Conservation (phyloP, 768 basidiomycete genomes). For the Hericium coralloides region DNA sequence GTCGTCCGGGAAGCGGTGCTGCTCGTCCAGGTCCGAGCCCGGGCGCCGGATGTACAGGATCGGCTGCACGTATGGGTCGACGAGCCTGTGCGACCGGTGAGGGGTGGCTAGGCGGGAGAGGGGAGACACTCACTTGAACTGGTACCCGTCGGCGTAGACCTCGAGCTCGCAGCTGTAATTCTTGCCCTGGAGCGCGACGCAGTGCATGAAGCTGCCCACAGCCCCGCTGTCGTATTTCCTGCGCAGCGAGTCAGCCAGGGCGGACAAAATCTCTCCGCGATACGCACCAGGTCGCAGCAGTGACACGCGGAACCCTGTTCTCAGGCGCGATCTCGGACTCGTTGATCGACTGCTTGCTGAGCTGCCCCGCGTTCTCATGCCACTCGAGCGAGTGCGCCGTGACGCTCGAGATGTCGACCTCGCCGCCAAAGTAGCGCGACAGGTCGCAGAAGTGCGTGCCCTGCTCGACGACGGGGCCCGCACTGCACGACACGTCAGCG, state of each 20-base stretch:
- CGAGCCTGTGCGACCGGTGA: constrained; percentile 41
- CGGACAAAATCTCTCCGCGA: neutral
- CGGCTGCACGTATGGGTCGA: constrained; percentile 92
- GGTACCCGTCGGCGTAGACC: constrained; percentile 90
- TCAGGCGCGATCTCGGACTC: constrained; percentile 78
- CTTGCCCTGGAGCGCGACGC: constrained; percentile 84
- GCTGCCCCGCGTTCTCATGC: constrained; percentile 80
- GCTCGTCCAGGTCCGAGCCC: constrained; percentile 70
- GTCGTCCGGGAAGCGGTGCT: constrained; percentile 65
- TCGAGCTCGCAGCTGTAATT: constrained; percentile 95
- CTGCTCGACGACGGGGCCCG: constrained; percentile 81
- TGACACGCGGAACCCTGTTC: constrained; percentile 90
- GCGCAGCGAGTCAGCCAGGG: neutral
- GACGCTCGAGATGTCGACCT: constrained; percentile 78
- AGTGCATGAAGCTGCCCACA: constrained; percentile 85
- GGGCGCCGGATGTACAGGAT: constrained; percentile 80
- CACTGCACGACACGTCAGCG: constrained; percentile 30
- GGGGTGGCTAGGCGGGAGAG: constrained; percentile 5
- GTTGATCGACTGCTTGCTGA: constrained; percentile 76
- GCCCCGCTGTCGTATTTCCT: constrained; percentile 96
- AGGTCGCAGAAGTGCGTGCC: constrained; percentile 97
- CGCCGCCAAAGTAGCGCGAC: constrained; percentile 94
- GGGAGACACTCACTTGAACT: constrained; percentile 48
- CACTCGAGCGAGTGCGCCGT: constrained; percentile 86
- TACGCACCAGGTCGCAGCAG: constrained; percentile 77